Evolutionary conservation across 1,284 basidiomycete genomes (phyloP), one percentile per base, ranked within the genome.

Genomic region (Naganishia sp.): DNA sequence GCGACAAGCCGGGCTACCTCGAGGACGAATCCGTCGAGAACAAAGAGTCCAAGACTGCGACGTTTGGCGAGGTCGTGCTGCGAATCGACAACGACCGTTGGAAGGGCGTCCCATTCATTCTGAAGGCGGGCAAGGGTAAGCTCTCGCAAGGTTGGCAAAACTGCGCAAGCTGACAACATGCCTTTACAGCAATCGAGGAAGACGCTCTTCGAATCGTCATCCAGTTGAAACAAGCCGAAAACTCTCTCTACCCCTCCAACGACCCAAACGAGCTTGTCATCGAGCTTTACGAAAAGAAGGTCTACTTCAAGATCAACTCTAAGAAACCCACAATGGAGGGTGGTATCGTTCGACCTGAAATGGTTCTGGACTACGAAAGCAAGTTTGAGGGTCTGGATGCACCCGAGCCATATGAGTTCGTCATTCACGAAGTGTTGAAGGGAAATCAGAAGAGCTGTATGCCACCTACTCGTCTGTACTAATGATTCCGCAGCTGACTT

Each of bases 1-100:
- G 72, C 66, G 73, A 74, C 63, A 79, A 79, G 74, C 75, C 75
- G n/a, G 77, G 77, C 47, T 79, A 79, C 71, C 75, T 77, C 70
- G 77, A 79, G 51, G 78, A 79, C 66, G 77, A 79, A 55, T 75
- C 76, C 0, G 77, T 79, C 7, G 77, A 77, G 62, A 68, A 70
- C 57, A 78, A 79, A 70, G 75, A 79, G 67, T 73, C 72, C 65
- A 77, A 76, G 71, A 77, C 77, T 54, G 77, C 76, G 31, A 79
- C 78, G 3, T 79, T 77, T 56, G 77, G 77, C 23, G 78, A 77
- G 5, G 54, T 79, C 39, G 71, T 74, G 41, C 46, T 71, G 25
- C 63, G 53, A 47, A 51, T 68, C 39, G 65, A 69, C 41, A 71
- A 71, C 51, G 68, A 69, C 21, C 54, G 70, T 28, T 71, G 70